phyloP scores from a whole-genome alignment of 2,329 filamentous ascomycete species.

The Aspergillus tamarii region DNA sequence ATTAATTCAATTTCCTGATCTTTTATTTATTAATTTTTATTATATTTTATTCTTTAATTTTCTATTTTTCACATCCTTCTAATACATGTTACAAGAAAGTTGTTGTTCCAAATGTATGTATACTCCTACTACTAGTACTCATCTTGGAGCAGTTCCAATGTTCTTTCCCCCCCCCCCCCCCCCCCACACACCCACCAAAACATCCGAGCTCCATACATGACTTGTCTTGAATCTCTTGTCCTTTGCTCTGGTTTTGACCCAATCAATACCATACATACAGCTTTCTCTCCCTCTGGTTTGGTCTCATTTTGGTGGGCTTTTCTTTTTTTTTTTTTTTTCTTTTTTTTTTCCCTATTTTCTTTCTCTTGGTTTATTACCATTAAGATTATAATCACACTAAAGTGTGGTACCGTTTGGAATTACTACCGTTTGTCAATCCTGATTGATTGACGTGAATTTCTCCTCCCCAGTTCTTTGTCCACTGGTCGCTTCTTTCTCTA shows the following conservation, averaged over 20 bases:
- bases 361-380: neutral
- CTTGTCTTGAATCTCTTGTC: constrained; percentile 1
- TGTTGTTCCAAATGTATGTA: neutral
- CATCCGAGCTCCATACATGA: constrained; percentile 11
- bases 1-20: neutral
- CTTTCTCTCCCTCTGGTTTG: neutral
- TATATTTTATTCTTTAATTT: neutral
- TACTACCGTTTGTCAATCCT: neutral
- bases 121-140: neutral
- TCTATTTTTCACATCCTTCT: neutral
- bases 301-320: neutral
- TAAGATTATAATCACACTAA: constrained; percentile 4
- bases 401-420: neutral
- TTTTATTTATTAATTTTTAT: neutral
- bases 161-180: neutral
- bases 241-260: constrained; percentile 18
- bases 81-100: neutral
- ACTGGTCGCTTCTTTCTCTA: constrained; percentile 16
- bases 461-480: constrained; percentile 7
- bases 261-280: constrained; percentile 16
- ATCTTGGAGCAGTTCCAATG: neutral
- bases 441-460: constrained; percentile 14
- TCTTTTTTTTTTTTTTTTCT: neutral
- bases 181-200: too few relatives aligned
- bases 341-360: too few relatives aligned